These are phyloP conservation scores for Leishmania gerbilli DNA, from an alignment of 208 protist genomes.

Conservation along the genomic window DNA sequence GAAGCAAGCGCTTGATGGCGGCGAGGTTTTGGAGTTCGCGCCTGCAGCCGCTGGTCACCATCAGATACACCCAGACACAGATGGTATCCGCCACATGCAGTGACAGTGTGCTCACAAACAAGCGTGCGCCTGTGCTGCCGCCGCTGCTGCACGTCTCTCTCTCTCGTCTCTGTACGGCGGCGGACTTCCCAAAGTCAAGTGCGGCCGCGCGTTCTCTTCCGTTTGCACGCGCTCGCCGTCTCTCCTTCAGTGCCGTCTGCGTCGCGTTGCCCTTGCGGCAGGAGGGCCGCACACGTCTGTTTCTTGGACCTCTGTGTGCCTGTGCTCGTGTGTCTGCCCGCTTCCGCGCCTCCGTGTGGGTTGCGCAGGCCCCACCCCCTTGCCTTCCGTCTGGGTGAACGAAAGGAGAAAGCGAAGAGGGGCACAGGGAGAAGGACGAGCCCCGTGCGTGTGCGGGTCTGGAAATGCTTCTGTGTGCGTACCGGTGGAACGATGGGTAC, in stretches of 20 bases:
- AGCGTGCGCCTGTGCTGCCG: background rate
- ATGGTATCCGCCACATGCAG: background rate
- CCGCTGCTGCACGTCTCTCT: background rate
- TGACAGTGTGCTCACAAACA: background rate
- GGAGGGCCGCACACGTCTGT: background rate
- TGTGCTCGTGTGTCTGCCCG: background rate
- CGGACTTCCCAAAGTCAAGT: background rate
- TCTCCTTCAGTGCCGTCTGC: too few relatives aligned
- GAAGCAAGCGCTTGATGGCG: background rate
- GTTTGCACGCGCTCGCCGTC: background rate
- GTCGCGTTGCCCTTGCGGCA: background rate
- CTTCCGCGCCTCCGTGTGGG: background rate
- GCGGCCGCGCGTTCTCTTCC: background rate
- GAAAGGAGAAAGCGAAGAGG: background rate
- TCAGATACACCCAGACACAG: background rate
- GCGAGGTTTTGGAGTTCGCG: background rate
- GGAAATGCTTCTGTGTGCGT: background rate
- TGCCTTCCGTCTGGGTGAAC: background rate
- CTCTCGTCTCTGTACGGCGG: background rate
- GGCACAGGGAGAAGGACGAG: background rate
- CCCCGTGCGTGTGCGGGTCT: background rate
- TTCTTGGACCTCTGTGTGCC: background rate
- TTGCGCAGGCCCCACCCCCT: background rate
- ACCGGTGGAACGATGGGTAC: background rate
- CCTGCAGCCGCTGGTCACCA: background rate